Evolutionary conservation across 352 stramenopile genomes (phyloP).

Genomic region (Globisporangium paroecandrum): DNA sequence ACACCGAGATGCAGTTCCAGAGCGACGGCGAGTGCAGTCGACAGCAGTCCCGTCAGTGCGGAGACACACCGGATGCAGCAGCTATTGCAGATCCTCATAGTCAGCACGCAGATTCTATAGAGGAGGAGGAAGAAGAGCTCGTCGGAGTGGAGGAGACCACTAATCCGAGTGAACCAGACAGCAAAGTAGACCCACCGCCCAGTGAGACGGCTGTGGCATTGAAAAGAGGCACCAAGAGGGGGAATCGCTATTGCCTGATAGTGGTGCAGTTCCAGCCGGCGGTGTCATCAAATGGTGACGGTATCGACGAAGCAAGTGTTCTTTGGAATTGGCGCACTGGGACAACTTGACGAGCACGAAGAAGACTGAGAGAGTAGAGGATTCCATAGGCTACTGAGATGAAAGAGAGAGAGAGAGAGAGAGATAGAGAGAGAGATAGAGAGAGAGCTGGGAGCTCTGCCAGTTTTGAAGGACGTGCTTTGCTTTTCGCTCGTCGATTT

Average conservation of each 20-base stretch:
- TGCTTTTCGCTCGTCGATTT: too few species aligned
- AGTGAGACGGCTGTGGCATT: not conserved
- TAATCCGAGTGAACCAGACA: not conserved
- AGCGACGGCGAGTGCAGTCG: conserved; percentile 3
- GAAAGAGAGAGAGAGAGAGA: not conserved
- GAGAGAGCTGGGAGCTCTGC: too few species aligned
- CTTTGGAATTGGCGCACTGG: not conserved
- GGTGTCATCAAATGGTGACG: not conserved
- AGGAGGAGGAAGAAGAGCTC: not conserved
- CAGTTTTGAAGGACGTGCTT: too few species aligned
- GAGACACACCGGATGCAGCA: too few species aligned
- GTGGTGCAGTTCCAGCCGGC: not conserved
- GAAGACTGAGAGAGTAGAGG: not conserved
- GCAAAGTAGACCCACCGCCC: not conserved
- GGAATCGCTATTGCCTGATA: not conserved
- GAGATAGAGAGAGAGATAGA: not conserved
- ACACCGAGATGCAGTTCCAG: conserved; percentile 15
- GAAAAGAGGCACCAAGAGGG: not conserved
- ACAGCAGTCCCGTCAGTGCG: not conserved
- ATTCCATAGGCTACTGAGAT: not conserved
- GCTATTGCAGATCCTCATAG: too few species aligned
- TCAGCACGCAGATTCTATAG: too few species aligned
- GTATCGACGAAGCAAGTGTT: not conserved
- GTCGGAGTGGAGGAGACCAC: not conserved
- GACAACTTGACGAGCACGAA: not conserved